A percentile compares a stretch with the other conserved stretches of the same genome.
Conservation (phyloP, 208 protist genomes). For the Leishmania lainsoni region DNA sequence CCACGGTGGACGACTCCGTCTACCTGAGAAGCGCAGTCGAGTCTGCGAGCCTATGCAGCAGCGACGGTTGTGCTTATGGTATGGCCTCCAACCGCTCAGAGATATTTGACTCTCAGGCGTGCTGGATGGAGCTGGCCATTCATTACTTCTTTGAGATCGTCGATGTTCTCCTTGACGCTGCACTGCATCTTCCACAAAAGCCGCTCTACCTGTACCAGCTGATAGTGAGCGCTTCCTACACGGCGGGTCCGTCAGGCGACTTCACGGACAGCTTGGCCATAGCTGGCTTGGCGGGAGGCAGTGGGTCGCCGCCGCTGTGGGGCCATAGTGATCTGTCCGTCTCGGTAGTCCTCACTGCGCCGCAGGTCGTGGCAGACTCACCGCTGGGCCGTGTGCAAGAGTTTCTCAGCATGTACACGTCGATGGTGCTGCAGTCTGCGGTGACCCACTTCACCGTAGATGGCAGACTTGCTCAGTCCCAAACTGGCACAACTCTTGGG, state of each 20-base stretch:
- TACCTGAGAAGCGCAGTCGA: constrained; percentile 14
- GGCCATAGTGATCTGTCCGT: constrained; percentile 2
- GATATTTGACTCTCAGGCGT: constrained; percentile 19
- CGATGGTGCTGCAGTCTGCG: constrained; percentile 33
- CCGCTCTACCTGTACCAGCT: constrained; percentile 47
- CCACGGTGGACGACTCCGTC: constrained; percentile 11
- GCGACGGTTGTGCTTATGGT: constrained; percentile 10
- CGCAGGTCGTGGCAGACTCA: neutral
- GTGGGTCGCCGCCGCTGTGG: constrained; percentile 10
- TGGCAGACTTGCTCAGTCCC: constrained; percentile 8
- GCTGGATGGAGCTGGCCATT: constrained; percentile 57
- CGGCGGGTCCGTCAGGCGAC: constrained; percentile 5
- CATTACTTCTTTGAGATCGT: constrained; percentile 68
- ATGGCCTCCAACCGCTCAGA: constrained; percentile 16
- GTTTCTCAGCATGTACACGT: constrained; percentile 47
- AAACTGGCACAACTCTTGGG: constrained; percentile 6
- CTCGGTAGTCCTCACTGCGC: neutral
- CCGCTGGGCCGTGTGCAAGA: constrained; percentile 40
- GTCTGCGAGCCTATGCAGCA: constrained; percentile 9
- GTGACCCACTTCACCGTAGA: constrained; percentile 34
- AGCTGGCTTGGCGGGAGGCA: constrained; percentile 9
- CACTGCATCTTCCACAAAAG: constrained; percentile 39
- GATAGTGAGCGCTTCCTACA: constrained; percentile 21
- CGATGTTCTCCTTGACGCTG: constrained; percentile 49
- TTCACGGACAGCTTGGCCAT: constrained; percentile 15